Conservation (phyloP, 2,329 filamentous ascomycete species). For the Alternaria metachromatica region DNA sequence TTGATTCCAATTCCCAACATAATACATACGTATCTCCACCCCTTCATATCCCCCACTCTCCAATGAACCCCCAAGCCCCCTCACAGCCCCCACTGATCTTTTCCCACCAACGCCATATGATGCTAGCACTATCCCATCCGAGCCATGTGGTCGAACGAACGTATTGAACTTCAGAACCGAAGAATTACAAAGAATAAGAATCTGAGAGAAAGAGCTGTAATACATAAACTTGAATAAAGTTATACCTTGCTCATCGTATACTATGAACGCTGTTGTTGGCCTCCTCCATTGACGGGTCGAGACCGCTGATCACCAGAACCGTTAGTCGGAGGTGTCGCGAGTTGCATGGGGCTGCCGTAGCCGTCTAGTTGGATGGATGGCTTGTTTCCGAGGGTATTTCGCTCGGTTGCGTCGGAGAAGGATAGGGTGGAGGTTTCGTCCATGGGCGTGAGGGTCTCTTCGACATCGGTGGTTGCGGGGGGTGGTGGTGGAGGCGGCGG, state of each 20-base stretch:
- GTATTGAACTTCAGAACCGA: not conserved
- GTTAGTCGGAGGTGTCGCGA: constrained; percentile 53
- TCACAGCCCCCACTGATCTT: not conserved
- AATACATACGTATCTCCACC: not conserved
- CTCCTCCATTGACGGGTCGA: not conserved
- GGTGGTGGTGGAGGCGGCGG: constrained; percentile 52
- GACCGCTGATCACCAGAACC: constrained; percentile 33
- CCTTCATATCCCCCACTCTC: not conserved
- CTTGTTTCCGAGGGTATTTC: constrained; percentile 12
- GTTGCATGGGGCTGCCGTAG: constrained; percentile 49
- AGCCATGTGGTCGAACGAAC: not conserved
- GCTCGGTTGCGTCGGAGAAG: constrained; percentile 23
- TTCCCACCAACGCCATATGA: constrained; percentile 5
- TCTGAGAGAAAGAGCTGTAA: not conserved
- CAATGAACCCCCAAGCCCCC: not conserved
- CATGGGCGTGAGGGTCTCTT: constrained; percentile 35
- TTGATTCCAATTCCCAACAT: not conserved
- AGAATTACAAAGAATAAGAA: constrained; percentile 12
- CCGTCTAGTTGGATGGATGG: constrained; percentile 10
- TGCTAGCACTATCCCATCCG: constrained; percentile 4
- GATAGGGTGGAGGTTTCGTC: constrained; percentile 28
- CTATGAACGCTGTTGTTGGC: not conserved
- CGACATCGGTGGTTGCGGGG: constrained; percentile 36
- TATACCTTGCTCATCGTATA: not conserved
- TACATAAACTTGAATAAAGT: constrained; percentile 1